phyloP scores from a whole-genome alignment of 495 filamentous ascomycete genomes.

The Collariella sp. region DNA sequence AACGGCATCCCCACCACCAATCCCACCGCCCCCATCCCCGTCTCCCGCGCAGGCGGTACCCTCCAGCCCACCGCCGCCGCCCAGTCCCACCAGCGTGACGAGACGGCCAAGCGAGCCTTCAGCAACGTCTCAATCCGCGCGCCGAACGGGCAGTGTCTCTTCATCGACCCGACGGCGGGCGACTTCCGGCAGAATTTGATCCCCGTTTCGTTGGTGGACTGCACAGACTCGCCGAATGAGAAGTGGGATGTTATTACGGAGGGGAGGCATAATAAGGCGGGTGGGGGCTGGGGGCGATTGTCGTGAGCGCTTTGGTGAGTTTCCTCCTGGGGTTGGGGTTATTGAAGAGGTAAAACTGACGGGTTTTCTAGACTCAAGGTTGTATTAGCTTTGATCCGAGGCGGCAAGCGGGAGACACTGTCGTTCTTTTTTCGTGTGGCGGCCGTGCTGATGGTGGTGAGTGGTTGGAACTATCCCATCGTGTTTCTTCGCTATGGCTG shows the following conservation, averaged over 20 bases:
- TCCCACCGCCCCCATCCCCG: constrained; percentile 41
- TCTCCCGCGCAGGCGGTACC: constrained; percentile 42
- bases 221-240: constrained; percentile 40
- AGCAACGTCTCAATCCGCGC: constrained; percentile 38
- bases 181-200: constrained; percentile 50
- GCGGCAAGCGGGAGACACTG: constrained; percentile 36
- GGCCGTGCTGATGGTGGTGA: constrained; percentile 43
- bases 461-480: constrained; percentile 10
- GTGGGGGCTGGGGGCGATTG: constrained; percentile 29
- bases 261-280: constrained; percentile 38
- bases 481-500: not conserved
- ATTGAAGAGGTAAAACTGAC: not conserved
- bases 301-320: constrained; percentile 41
- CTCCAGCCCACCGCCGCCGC: constrained; percentile 43
- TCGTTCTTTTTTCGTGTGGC: constrained; percentile 46
- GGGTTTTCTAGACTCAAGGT: constrained; percentile 32
- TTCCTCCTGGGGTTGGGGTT: not conserved
- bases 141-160: constrained; percentile 44
- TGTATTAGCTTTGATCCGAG: constrained; percentile 45
- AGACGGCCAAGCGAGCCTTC: constrained; percentile 41
- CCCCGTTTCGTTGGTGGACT: constrained; percentile 38
- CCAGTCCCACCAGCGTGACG: constrained; percentile 38
- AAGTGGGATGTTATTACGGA: constrained; percentile 48
- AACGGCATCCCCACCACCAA: constrained; percentile 28
- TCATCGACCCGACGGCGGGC: constrained; percentile 45